Conservation (phyloP, 306 rosid species). For the Cucumis cinereus region DNA sequence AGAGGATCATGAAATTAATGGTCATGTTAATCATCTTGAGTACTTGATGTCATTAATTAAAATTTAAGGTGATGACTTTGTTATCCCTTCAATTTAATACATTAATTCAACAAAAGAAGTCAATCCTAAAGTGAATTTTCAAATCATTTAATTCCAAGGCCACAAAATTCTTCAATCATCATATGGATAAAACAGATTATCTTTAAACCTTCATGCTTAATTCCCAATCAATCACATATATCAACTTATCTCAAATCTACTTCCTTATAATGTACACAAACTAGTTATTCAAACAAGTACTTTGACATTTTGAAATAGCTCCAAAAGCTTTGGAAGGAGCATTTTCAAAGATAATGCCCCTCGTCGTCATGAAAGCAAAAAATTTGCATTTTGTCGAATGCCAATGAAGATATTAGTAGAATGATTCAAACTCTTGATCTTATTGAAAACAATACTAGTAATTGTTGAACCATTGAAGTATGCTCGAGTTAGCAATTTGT, state of each 20-base stretch:
- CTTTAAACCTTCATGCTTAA: neutral
- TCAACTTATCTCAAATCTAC: neutral
- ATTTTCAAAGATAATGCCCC: neutral
- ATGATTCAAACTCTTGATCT: no score
- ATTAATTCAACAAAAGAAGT: neutral
- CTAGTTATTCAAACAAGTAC: neutral
- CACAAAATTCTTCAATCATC: neutral
- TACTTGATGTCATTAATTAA: neutral
- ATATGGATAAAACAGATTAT: neutral
- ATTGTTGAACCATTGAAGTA: neutral
- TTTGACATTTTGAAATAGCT: neutral
- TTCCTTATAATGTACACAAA: neutral
- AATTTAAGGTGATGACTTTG: neutral
- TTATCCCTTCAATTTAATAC: neutral
- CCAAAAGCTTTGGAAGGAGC: neutral
- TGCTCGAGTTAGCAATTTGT: neutral
- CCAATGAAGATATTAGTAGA: no score
- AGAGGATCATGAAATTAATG: neutral
- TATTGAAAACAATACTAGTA: neutral
- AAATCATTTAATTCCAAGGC: neutral
- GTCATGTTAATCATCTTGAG: neutral
- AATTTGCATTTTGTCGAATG: neutral
- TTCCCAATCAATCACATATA: neutral
- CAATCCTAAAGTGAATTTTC: neutral
- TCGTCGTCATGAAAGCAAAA: neutral